Evolutionary conservation across 108 stramenopile genomes (phyloP).

Genomic region (Mayamaea pseudoterrestris): DNA sequence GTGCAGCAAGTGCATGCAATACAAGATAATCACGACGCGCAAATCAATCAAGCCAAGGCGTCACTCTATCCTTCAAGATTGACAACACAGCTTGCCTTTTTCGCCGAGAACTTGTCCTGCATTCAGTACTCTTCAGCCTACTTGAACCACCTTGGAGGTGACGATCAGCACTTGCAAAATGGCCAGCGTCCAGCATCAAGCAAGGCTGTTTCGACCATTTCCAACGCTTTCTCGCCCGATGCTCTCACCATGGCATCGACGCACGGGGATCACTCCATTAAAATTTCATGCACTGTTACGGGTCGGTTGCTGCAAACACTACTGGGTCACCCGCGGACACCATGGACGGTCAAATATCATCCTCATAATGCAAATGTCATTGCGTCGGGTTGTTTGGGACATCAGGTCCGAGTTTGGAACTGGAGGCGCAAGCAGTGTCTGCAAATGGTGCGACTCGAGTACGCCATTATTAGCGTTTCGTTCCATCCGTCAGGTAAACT

Average conservation of each 20-base stretch:
- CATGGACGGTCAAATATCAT: slow-evolving; percentile 98
- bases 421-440: slow-evolving; percentile 54
- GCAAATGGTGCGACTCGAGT: slow-evolving; percentile 71
- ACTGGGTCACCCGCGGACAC: slow-evolving; percentile 93
- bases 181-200: slow-evolving; percentile 12
- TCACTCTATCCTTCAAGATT: slow-evolving; percentile 3
- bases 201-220: slow-evolving; percentile 59
- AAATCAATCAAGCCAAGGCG: background rate
- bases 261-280: slow-evolving; percentile 99
- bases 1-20: background rate
- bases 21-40: background rate
- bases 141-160: slow-evolving; percentile 45
- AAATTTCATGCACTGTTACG: slow-evolving; percentile 68
- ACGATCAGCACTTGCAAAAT: slow-evolving; percentile 7
- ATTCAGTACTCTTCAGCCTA: slow-evolving; percentile 54
- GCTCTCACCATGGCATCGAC: slow-evolving; percentile 86
- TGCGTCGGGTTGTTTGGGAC: slow-evolving; percentile 91
- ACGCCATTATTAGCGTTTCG: slow-evolving; percentile 85
- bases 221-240: slow-evolving; percentile 66
- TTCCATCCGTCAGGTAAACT: slow-evolving; percentile 88
- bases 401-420: slow-evolving; percentile 95
- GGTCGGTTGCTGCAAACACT: slow-evolving; percentile 56
- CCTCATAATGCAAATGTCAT: slow-evolving; percentile 62
- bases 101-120: slow-evolving; percentile 45
- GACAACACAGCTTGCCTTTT: slow-evolving; percentile 30